Conservation (phyloP, 371 early-diverging fungal species). For the Umbelopsis sp. region DNA sequence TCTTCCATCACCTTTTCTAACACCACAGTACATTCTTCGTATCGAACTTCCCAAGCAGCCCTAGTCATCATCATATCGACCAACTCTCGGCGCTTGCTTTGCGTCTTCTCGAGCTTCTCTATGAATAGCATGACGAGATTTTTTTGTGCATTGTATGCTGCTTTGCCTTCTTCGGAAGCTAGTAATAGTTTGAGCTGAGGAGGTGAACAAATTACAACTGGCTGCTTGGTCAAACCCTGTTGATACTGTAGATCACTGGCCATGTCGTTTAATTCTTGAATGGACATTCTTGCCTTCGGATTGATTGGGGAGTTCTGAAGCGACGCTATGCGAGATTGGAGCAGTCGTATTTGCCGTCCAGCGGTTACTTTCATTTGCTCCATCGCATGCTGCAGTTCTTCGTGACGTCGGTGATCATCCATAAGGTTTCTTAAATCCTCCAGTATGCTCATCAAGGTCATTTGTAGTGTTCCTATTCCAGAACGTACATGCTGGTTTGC, state of each 20-base stretch:
- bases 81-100: too few species aligned
- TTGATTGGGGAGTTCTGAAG: not conserved
- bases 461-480: conserved; percentile 3
- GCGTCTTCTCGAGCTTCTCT: not conserved
- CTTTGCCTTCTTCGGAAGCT: not conserved
- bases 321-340: not conserved
- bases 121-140: too few species aligned
- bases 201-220: not conserved
- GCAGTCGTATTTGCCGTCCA: conserved; percentile 1
- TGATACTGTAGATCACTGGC: not conserved
- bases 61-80: not conserved
- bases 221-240: not conserved
- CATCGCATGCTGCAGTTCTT: not conserved
- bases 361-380: not conserved
- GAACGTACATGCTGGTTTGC: not conserved
- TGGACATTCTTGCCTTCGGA: not conserved
- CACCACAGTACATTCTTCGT: not conserved
- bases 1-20: not conserved
- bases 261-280: not conserved
- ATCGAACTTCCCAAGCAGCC: not conserved
- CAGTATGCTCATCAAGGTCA: not conserved
- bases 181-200: not conserved
- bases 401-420: not conserved
- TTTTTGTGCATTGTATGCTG: not conserved
- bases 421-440: not conserved